A percentile compares a stretch with the other conserved stretches of the same genome.
Conservation (phyloP, 2,329 filamentous ascomycete species). For the Phoma sp. region DNA sequence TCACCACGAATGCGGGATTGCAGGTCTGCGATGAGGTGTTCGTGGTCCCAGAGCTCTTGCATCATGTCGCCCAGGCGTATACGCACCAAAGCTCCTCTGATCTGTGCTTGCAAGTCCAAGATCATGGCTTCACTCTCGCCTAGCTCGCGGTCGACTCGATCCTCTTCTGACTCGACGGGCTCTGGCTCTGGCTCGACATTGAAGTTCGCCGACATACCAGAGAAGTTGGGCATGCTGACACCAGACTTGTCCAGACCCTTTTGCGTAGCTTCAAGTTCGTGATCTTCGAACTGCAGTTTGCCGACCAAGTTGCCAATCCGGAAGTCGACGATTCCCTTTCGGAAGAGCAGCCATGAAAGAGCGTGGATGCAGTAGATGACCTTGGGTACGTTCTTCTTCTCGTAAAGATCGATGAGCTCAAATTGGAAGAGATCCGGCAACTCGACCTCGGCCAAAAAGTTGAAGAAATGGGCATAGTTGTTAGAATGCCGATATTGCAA, state of each 20-base stretch:
- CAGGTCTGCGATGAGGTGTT: slow-evolving; percentile 78
- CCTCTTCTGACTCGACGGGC: slow-evolving; percentile 84
- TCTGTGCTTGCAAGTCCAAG: slow-evolving; percentile 83
- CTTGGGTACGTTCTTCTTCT: slow-evolving; percentile 99
- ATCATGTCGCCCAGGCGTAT: slow-evolving; percentile 81
- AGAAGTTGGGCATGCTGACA: slow-evolving; percentile 95
- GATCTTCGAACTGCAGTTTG: slow-evolving; percentile 95
- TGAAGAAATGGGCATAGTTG: slow-evolving; percentile 96
- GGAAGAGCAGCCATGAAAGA: slow-evolving; percentile 94
- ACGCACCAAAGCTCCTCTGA: slow-evolving; percentile 80
- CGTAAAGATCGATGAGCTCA: slow-evolving; percentile 95
- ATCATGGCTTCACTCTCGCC: slow-evolving; percentile 76
- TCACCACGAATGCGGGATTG: slow-evolving; percentile 89
- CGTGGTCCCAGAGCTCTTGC: slow-evolving; percentile 88
- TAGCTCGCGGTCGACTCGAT: slow-evolving; percentile 82
- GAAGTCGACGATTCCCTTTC: slow-evolving; percentile 93
- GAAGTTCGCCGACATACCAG: slow-evolving; percentile 95
- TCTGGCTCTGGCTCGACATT: slow-evolving; percentile 83
- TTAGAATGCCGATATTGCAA: slow-evolving; percentile 96
- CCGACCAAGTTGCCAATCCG: slow-evolving; percentile 96
- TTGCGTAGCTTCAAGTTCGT: slow-evolving; percentile 95
- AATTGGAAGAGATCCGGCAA: slow-evolving; percentile 96
- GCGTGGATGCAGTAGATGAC: slow-evolving; percentile 99
- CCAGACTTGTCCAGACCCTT: slow-evolving; percentile 96
- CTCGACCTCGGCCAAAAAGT: slow-evolving; percentile 88